These are phyloP conservation scores for Xylaria cubensis DNA, from an alignment of 495 filamentous ascomycete genomes.

Conservation along the genomic window DNA sequence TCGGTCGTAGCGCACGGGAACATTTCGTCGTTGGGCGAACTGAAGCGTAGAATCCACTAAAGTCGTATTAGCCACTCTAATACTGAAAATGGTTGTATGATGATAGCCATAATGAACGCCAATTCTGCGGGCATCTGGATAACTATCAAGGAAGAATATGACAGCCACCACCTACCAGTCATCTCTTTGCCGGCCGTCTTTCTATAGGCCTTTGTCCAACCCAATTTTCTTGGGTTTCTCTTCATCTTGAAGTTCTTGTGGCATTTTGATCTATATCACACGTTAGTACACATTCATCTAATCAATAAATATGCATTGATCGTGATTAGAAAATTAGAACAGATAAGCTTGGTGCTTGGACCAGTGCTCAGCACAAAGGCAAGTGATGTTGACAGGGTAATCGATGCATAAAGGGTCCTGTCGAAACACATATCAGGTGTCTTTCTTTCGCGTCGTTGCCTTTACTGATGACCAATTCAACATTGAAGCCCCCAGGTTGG, in stretches of 20 bases:
- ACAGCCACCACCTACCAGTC: constrained; percentile 32
- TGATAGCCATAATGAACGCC: constrained; percentile 35
- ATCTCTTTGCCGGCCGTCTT: constrained; percentile 60
- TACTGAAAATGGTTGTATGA: constrained; percentile 49
- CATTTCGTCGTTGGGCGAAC: constrained; percentile 91
- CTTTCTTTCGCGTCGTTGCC: background rate
- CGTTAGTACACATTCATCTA: background rate
- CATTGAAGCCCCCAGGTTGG: background rate
- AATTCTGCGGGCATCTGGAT: background rate
- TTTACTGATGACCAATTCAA: background rate
- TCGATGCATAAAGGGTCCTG: background rate
- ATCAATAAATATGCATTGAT: background rate
- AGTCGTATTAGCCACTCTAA: constrained; percentile 53
- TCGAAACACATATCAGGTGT: background rate
- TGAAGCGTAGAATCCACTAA: constrained; percentile 91
- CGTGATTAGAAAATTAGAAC: background rate
- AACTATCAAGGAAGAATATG: background rate
- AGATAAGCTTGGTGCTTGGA: background rate
- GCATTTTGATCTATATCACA: constrained; percentile 74
- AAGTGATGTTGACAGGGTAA: background rate
- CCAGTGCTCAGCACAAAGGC: background rate
- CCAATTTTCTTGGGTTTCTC: constrained; percentile 77
- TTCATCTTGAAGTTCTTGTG: constrained; percentile 99
- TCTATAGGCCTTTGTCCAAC: constrained; percentile 69
- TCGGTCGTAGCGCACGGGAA: constrained; percentile 93